Percentiles rank a stretch among this genome's conserved stretches.
Conservation (phyloP, 208 protist species). For the Acanthamoeba healyi region DNA sequence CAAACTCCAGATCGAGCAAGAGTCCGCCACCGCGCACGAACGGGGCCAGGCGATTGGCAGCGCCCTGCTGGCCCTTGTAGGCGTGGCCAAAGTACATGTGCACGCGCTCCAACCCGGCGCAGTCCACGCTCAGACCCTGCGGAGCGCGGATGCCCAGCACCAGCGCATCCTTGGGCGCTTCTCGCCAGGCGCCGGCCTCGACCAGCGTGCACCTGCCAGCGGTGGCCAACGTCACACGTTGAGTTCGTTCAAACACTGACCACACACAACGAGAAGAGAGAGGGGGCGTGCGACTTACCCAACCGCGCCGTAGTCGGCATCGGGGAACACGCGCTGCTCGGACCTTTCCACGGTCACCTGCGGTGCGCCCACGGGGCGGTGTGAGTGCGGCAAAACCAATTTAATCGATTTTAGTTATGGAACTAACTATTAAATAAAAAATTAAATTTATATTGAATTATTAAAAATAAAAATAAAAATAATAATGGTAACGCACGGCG, state of each 20-base stretch:
- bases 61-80: conserved; percentile 89
- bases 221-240: too few species aligned
- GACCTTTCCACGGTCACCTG: conserved; percentile 60
- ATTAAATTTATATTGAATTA: background rate
- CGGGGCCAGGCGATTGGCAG: conserved; percentile 83
- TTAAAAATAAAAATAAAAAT: background rate
- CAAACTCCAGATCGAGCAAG: conserved; percentile 89
- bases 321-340: conserved; percentile 35
- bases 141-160: conserved; percentile 88
- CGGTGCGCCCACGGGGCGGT: too few species aligned
- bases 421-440: background rate
- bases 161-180: conserved; percentile 78
- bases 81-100: conserved; percentile 92
- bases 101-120: conserved; percentile 77
- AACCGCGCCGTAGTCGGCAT: conserved; percentile 80
- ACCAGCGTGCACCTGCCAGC: conserved; percentile 55
- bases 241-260: too few species aligned
- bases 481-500: too few species aligned
- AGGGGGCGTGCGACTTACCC: too few species aligned
- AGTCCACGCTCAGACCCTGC: conserved; percentile 51
- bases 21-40: conserved; percentile 80
- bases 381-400: background rate
- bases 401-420: conserved; percentile 28
- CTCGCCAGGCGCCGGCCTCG: conserved; percentile 77
- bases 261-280: background rate